phyloP scores from a whole-genome alignment of 1,139 yeast genomes.

The Pichia sp. region DNA sequence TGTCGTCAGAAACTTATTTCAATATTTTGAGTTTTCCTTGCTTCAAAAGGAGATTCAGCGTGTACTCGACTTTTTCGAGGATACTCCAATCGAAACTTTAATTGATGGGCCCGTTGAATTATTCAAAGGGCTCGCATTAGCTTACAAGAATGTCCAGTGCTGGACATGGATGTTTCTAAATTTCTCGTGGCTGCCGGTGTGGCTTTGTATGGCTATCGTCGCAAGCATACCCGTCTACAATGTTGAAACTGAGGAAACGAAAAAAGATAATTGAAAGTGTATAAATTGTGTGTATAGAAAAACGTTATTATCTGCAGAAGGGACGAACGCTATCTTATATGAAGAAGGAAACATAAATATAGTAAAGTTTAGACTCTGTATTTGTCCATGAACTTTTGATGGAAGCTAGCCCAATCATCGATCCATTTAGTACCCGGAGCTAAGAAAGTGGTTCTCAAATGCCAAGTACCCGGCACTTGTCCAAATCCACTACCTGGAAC shows the following conservation, averaged over 20 bases:
- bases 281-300: background rate
- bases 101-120: conserved; percentile 34
- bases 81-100: conserved; percentile 30
- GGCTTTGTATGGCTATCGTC: conserved; percentile 50
- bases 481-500: conserved; percentile 98
- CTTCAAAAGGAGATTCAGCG: conserved; percentile 16
- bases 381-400: conserved; percentile 55
- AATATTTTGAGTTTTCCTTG: conserved; percentile 19
- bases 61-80: conserved; percentile 37
- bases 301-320: no score
- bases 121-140: conserved; percentile 44
- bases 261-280: conserved; percentile 4
- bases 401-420: conserved; percentile 68
- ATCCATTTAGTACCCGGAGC: conserved; percentile 95
- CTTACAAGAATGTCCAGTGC: conserved; percentile 66
- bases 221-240: conserved; percentile 23
- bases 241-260: conserved; percentile 13
- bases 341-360: background rate
- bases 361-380: conserved; percentile 32
- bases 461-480: conserved; percentile 81
- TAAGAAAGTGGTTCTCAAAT: conserved; percentile 89
- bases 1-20: conserved; percentile 23
- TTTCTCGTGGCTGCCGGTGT: conserved; percentile 77
- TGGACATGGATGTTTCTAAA: conserved; percentile 84
- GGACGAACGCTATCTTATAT: no score